These are phyloP conservation scores for Cutaneotrichosporon spelunceum DNA, from an alignment of 1,284 basidiomycete genomes.

Conservation along the genomic window DNA sequence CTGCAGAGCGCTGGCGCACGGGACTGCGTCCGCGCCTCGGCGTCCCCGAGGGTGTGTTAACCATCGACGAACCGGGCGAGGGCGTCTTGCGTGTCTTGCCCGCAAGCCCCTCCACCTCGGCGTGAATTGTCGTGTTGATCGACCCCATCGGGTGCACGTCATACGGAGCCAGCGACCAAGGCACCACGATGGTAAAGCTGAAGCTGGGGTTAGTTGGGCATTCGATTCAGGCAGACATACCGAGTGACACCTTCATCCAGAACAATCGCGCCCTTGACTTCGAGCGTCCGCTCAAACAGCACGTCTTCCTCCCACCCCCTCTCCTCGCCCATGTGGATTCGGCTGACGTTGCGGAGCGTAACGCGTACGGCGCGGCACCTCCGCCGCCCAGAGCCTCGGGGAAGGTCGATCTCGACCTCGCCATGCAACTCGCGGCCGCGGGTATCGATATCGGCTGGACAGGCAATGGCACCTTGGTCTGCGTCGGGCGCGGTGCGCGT, in stretches of 20 bases:
- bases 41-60: slow-evolving; percentile 1
- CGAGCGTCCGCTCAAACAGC: slow-evolving; percentile 31
- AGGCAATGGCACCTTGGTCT: background rate
- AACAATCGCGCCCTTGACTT: slow-evolving; percentile 28
- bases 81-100: slow-evolving; percentile 7
- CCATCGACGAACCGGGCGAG: background rate
- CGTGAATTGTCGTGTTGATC: slow-evolving; percentile 24
- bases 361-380: slow-evolving; percentile 37
- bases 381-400: slow-evolving; percentile 22
- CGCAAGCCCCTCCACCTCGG: slow-evolving; percentile 28
- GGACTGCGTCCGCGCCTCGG: slow-evolving; percentile 11
- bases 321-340: slow-evolving; percentile 29
- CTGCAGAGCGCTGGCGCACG: slow-evolving; percentile 1
- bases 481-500: slow-evolving; percentile 8
- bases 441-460: background rate
- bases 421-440: slow-evolving; percentile 24
- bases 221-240: slow-evolving; percentile 20
- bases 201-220: slow-evolving; percentile 20
- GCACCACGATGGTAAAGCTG: slow-evolving; percentile 33
- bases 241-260: slow-evolving; percentile 33
- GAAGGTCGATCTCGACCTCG: slow-evolving; percentile 33
- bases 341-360: slow-evolving; percentile 23
- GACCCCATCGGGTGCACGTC: slow-evolving; percentile 28
- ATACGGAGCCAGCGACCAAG: slow-evolving; percentile 28
- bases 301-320: slow-evolving; percentile 34